Percentiles rank a stretch among this genome's conserved stretches.
These are phyloP conservation scores for Microsporum ferrugineum DNA, from an alignment of 2,329 filamentous ascomycete genomes.

Conservation along the genomic window DNA sequence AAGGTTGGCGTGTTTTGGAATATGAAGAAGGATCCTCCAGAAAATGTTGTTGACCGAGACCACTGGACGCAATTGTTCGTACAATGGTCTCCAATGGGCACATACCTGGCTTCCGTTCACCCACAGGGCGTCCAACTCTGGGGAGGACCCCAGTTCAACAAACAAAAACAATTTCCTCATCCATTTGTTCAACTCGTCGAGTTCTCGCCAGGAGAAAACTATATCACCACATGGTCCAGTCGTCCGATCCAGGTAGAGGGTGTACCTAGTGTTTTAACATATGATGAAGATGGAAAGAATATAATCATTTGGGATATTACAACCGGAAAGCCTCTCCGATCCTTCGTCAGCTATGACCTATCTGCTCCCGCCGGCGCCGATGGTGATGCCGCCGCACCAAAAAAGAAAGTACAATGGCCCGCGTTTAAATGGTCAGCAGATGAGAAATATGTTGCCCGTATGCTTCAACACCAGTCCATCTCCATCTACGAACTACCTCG, in stretches of 20 bases:
- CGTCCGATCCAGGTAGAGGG: conserved; percentile 87
- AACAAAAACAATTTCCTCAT: conserved; percentile 87
- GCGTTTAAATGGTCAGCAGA: conserved; percentile 99
- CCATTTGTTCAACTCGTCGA: conserved; percentile 91
- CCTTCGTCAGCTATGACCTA: conserved; percentile 81
- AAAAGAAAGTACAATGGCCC: conserved; percentile 95
- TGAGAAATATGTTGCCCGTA: conserved; percentile 89
- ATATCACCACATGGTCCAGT: conserved; percentile 93
- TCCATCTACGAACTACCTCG: conserved; percentile 80
- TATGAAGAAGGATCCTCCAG: conserved; percentile 83
- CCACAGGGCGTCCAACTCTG: conserved; percentile 93
- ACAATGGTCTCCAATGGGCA: conserved; percentile 93
- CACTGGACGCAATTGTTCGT: conserved; percentile 98
- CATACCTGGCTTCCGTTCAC: conserved; percentile 88
- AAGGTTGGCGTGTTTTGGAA: conserved; percentile 96
- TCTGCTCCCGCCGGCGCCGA: conserved; percentile 43
- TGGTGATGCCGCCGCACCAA: conserved; percentile 50
- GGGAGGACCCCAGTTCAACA: conserved; percentile 80
- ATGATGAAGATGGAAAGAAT: conserved; percentile 97
- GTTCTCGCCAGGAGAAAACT: conserved; percentile 87
- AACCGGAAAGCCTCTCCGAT: conserved; percentile 77
- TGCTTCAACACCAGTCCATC: conserved; percentile 79
- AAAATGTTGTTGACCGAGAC: conserved; percentile 78
- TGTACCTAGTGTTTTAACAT: conserved; percentile 66
- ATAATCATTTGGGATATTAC: conserved; percentile 98